Base-by-base conservation (phyloP, 2,329 filamentous ascomycete genomes). In the Ceratocystis eucalypticola region DNA sequence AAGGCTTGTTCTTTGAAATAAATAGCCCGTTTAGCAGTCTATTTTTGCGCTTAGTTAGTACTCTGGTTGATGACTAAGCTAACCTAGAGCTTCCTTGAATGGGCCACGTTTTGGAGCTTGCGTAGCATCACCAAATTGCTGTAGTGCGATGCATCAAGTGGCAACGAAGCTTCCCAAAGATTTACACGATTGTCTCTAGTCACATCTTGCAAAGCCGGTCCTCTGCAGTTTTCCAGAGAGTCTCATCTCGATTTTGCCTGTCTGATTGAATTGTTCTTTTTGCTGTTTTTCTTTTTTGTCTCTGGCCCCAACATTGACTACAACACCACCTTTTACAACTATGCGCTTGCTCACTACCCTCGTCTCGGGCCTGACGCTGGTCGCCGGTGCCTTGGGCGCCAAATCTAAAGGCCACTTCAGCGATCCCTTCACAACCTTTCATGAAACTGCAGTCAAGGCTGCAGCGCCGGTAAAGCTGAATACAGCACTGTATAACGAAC, bases 401-500 rank as follows among this genome's bases (percentile, higher is more conserved):
- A 88, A 87, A 74, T 85, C 88, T 74, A 78, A 85, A 62, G 73
- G 80, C 12, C 41, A 41, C 61, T 73, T 75, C 50, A 77, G 73
- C 69, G 84, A 89, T 74, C 85, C 83, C 72, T 96, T 93, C 79
- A 75, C 82, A 69, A 81, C 84, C 68, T 93, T 86, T 77, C 85
- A 88, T 74, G 74, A 83, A 70, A 86, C 91, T 74, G 80, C 88
- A 67, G 80, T 86, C 67, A n/a, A 50, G n/a, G 79, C 80, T 55
- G 82, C 83, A 3, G 77, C 82, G 30, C 87, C 91, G 4, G 72
- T 96, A 73, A 90, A 90, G 78, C 84, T 99, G 71, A 82, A 87
- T 75, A 91, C 96, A 75, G 77, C 78, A 28, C 79, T 81, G 61
- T 99, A 94, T 80, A 81, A 83, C 71, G 83, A 88, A 70, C 78